A percentile compares a stretch with the other conserved stretches of the same genome.
These are phyloP conservation scores for Schizophyllum commune DNA, from an alignment of 1,284 basidiomycete species.

Conservation along the genomic window DNA sequence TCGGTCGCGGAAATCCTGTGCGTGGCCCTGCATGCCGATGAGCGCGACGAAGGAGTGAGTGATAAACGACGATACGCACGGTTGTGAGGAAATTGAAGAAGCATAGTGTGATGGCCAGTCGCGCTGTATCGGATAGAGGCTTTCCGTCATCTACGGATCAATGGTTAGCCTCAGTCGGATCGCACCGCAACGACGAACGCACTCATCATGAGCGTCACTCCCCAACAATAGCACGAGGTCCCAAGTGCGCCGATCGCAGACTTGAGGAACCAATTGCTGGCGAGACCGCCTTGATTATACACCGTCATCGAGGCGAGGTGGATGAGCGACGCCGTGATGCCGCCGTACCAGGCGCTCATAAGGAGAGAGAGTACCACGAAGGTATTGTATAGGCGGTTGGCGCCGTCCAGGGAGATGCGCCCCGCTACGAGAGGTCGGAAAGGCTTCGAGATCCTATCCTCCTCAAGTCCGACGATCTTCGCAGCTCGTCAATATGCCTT, in stretches of 20 bases:
- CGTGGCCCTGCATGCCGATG: conserved; percentile 15
- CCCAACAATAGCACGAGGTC: conserved; percentile 26
- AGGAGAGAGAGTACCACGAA: conserved; percentile 18
- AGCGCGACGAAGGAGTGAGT: background rate
- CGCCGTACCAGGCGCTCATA: conserved; percentile 15
- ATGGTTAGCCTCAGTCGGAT: background rate
- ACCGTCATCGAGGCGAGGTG: conserved; percentile 22
- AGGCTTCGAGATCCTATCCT: conserved; percentile 28
- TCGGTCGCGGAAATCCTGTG: conserved; percentile 27
- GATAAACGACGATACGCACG: conserved; percentile 7
- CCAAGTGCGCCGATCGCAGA: conserved; percentile 24
- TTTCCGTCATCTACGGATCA: conserved; percentile 9
- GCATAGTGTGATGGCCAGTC: conserved; percentile 17
- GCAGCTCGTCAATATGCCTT: background rate
- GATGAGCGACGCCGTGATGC: conserved; percentile 17
- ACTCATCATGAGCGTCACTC: conserved; percentile 26
- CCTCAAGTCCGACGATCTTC: conserved; percentile 17
- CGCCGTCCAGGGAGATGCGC: conserved; percentile 22
- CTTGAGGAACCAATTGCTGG: conserved; percentile 23
- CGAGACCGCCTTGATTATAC: conserved; percentile 24
- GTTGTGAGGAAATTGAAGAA: conserved; percentile 21
- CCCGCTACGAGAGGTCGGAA: conserved; percentile 28
- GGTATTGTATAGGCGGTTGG: conserved; percentile 19
- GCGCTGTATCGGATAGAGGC: conserved; percentile 12
- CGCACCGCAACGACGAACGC: conserved; percentile 4